phyloP scores from a whole-genome alignment of 2,329 filamentous ascomycete genomes.

The Diaporthe sp. region DNA sequence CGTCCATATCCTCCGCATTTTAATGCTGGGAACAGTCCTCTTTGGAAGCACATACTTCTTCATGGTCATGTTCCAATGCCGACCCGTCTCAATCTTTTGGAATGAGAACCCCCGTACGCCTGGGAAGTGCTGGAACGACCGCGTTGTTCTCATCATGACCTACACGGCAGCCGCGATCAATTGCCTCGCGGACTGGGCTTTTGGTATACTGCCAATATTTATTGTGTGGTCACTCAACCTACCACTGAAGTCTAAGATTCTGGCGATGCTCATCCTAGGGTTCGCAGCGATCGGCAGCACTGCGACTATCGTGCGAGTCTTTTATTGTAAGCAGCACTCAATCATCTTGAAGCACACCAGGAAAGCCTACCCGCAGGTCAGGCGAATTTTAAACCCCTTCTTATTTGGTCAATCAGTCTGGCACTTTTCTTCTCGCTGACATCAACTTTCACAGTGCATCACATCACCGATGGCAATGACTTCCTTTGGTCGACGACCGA shows the following conservation, averaged over 20 bases:
- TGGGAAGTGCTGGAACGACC: constrained; percentile 22
- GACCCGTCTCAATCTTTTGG: background rate
- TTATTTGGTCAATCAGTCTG: too few relatives aligned
- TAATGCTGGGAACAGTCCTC: constrained; percentile 7
- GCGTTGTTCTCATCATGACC: constrained; percentile 12
- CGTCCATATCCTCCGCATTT: background rate
- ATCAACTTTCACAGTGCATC: constrained; percentile 1
- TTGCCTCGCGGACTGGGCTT: constrained; percentile 32
- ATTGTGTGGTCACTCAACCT: constrained; percentile 34
- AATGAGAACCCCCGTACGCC: constrained; percentile 4
- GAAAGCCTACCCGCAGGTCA: background rate
- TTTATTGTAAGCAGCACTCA: background rate
- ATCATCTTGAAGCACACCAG: background rate
- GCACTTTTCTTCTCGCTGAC: background rate
- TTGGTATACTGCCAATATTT: constrained; percentile 19
- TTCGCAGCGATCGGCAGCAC: constrained; percentile 21
- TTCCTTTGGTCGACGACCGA: constrained; percentile 33
- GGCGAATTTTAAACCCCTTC: too few relatives aligned
- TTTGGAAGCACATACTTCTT: constrained; percentile 5
- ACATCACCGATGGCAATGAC: constrained; percentile 12
- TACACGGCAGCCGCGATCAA: constrained; percentile 22
- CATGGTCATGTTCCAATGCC: constrained; percentile 19
- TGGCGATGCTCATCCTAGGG: constrained; percentile 7
- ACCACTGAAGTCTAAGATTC: background rate
- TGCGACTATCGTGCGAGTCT: constrained; percentile 16